A percentile compares a stretch with the other conserved stretches of the same genome.
These are phyloP conservation scores for Yamadazyma blattariae DNA, from an alignment of 1,139 yeast genomes.

Conservation along the genomic window DNA sequence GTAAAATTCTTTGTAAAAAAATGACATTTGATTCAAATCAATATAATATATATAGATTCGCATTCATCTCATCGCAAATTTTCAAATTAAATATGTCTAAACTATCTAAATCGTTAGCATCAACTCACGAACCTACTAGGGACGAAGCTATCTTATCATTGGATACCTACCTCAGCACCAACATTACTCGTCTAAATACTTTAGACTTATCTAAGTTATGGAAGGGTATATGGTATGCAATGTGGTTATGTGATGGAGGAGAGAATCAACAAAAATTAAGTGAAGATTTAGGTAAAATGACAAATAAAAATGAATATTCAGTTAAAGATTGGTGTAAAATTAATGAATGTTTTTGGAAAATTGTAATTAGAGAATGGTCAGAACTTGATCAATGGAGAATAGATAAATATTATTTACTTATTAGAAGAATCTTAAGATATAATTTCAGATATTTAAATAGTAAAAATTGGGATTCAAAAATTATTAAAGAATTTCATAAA, in stretches of 20 bases:
- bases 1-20: too few species aligned
- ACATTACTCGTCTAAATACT: constrained; percentile 24
- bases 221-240: constrained; percentile 88
- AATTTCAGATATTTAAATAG: constrained; percentile 54
- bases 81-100: constrained; percentile 13
- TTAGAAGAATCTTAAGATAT: constrained; percentile 73
- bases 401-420: constrained; percentile 79
- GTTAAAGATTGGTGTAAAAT: constrained; percentile 38
- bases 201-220: constrained; percentile 78
- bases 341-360: constrained; percentile 76
- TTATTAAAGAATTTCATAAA: constrained; percentile 46
- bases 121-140: constrained; percentile 73
- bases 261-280: constrained; percentile 87
- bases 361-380: constrained; percentile 82
- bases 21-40: too few species aligned
- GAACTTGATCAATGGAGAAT: constrained; percentile 80
- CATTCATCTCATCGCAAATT: constrained; percentile 1
- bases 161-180: constrained; percentile 51
- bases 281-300: constrained; percentile 63
- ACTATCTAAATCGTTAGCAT: constrained; percentile 80
- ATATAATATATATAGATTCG: too few species aligned
- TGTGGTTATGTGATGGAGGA: constrained; percentile 97
- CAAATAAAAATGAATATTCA: constrained; percentile 26
- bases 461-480: constrained; percentile 54
- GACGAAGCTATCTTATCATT: constrained; percentile 74